A percentile compares a stretch with the other conserved stretches of the same genome.
These are phyloP conservation scores for Silybum marianum DNA, from an alignment of 129 eudicot genomes.

Conservation along the genomic window DNA sequence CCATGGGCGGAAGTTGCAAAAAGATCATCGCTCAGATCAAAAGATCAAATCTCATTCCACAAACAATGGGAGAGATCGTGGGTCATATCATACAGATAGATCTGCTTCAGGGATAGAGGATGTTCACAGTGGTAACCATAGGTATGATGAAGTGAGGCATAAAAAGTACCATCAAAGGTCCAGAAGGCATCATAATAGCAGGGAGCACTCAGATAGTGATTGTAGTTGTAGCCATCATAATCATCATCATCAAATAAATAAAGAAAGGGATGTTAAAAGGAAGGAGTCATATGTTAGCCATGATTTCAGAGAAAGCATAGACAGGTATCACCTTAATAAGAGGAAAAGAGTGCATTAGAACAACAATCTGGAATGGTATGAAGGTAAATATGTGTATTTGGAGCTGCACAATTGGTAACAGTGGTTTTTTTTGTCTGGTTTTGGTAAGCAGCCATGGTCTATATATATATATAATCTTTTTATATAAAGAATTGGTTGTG, in stretches of 20 bases:
- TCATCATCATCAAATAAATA: constrained; percentile 36
- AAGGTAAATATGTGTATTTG: constrained; percentile 61
- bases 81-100: constrained; percentile 49
- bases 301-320: constrained; percentile 29
- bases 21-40: constrained; percentile 36
- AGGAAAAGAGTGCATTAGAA: constrained; percentile 53
- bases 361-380: constrained; percentile 38
- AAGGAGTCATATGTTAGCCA: constrained; percentile 37
- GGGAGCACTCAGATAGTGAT: constrained; percentile 52
- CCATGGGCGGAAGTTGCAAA: constrained; percentile 39
- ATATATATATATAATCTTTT: constrained; percentile 6
- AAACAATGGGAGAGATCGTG: constrained; percentile 45
- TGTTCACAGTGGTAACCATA: constrained; percentile 38
- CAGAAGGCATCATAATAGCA: constrained; percentile 40
- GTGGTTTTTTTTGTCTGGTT: constrained; percentile 48
- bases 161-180: constrained; percentile 44
- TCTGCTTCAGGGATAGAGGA: constrained; percentile 57
- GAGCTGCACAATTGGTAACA: constrained; percentile 35
- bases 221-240: constrained; percentile 44
- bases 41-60: constrained; percentile 36
- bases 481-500: constrained; percentile 28
- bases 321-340: constrained; percentile 39
- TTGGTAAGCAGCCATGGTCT: constrained; percentile 32
- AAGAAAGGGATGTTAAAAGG: constrained; percentile 43
- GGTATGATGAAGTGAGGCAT: constrained; percentile 41